Conservation (phyloP, 345 rosid genomes). For the Triadica sebifera region DNA sequence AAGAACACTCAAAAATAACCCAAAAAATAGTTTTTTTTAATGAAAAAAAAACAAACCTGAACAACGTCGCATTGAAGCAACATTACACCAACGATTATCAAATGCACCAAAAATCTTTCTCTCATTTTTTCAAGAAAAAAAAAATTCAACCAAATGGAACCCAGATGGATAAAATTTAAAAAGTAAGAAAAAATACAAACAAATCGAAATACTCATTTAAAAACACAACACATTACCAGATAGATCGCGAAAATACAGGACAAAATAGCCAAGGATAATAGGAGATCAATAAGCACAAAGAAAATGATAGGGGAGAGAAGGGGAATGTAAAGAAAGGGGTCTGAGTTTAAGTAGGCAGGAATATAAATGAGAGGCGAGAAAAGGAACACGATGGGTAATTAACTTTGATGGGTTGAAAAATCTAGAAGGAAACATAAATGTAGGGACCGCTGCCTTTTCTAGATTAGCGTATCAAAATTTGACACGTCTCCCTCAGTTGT, state of each 20-base stretch:
- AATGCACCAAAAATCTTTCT: not conserved
- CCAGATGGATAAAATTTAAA: not conserved
- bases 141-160: not conserved
- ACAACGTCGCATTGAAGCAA: not conserved
- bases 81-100: not conserved
- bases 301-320: not conserved
- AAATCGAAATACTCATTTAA: too few species aligned
- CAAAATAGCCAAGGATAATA: not conserved
- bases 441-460: not conserved
- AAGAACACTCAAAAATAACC: not conserved
- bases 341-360: not conserved
- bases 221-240: not conserved
- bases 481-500: not conserved
- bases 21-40: not conserved
- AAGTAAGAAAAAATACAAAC: not conserved
- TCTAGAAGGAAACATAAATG: not conserved
- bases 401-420: not conserved
- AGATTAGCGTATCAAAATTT: too few species aligned
- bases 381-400: not conserved
- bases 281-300: not conserved
- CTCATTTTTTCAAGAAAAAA: not conserved
- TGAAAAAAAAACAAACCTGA: not conserved
- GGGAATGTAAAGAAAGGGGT: not conserved
- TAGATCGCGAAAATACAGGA: not conserved
- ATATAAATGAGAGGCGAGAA: not conserved